Evolutionary conservation across 163 green algal species (phyloP), one percentile per base, ranked within the genome.

Genomic region (Coccomyxa subellipsoidea): DNA sequence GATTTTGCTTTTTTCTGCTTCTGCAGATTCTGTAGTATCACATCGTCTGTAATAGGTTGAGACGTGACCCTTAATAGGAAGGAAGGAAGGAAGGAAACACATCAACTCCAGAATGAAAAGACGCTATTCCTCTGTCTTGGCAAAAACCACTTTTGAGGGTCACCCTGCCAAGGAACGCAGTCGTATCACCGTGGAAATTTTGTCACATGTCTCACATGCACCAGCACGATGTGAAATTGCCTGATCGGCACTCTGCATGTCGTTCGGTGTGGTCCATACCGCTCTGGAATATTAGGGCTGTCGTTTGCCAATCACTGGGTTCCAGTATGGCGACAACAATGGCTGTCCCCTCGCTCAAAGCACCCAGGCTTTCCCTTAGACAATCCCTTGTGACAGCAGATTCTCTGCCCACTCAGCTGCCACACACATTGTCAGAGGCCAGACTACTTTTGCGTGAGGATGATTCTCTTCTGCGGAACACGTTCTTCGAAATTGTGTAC

Each of bases 401-500:
- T 73, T 73, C 66, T 73, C 66, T 73, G 29, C 29, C 66, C 66
- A 73, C 66, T n/a, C 66, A 73, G 70, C 70, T 77, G 10, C 70
- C 70, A 9, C 70, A 77, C 32, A 77, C 70, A 0, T 31, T 80
- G 15, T 80, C 76, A 38, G 38, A 80, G 38, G 76, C 29, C 9
- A 39, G 76, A 7, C 15, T 69, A 29, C 79, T 95, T 27, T 87
- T 96, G 82, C 84, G 88, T 6, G 89, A 94, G 71, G 92, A 96
- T 81, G 92, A 94, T 78, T 89, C 59, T 29, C 84, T 96, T 35
- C 90, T 96, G 70, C 87, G 92, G 0, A 83, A 92, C 15, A 88
- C 92, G 0, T 95, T 98, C 83, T 93, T 95, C 77, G 82, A 81
- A 31, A 88, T 97, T 31, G 88, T 97, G 36, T 80, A 87, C 12